Conservation (phyloP, 2,329 filamentous ascomycete genomes). For the Calycina herbarum region DNA sequence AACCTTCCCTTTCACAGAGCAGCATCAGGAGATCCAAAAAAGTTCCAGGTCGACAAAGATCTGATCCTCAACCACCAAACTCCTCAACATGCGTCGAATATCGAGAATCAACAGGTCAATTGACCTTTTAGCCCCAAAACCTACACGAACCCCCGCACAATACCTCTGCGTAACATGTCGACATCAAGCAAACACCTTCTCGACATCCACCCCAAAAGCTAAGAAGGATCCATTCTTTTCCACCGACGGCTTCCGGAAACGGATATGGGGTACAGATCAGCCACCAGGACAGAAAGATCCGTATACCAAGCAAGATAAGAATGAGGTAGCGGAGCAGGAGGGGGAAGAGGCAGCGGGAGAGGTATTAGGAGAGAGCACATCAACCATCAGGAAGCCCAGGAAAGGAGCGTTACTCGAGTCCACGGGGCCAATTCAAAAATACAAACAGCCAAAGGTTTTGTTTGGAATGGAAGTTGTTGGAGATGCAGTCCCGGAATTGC, state of each 20-base stretch:
- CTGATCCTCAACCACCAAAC: conserved; percentile 10
- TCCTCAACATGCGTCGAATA: conserved; percentile 37
- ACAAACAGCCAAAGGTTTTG: conserved; percentile 50
- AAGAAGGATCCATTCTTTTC: conserved; percentile 31
- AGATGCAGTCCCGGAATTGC: conserved; percentile 41
- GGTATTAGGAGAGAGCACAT: conserved; percentile 11
- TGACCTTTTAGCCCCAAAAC: conserved; percentile 27
- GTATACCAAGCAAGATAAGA: conserved; percentile 39
- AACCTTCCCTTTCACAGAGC: neutral
- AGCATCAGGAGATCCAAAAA: conserved; percentile 23
- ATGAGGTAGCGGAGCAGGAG: neutral
- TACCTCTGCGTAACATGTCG: conserved; percentile 34
- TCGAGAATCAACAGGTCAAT: conserved; percentile 34
- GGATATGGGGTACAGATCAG: conserved; percentile 51
- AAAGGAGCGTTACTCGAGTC: conserved; percentile 11
- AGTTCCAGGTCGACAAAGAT: conserved; percentile 13
- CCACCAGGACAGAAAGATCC: conserved; percentile 50
- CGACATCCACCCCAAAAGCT: conserved; percentile 30
- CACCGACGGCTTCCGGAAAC: conserved; percentile 47
- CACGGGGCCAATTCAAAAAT: conserved; percentile 29
- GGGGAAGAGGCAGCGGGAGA: conserved; percentile 10
- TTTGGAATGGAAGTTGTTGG: conserved; percentile 56
- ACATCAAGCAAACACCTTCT: conserved; percentile 32
- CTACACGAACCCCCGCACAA: conserved; percentile 16
- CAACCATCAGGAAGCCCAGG: conserved; percentile 10